These are phyloP conservation scores for Zancudomyces culisetae DNA, from an alignment of 371 early-diverging fungal species.

Conservation along the genomic window DNA sequence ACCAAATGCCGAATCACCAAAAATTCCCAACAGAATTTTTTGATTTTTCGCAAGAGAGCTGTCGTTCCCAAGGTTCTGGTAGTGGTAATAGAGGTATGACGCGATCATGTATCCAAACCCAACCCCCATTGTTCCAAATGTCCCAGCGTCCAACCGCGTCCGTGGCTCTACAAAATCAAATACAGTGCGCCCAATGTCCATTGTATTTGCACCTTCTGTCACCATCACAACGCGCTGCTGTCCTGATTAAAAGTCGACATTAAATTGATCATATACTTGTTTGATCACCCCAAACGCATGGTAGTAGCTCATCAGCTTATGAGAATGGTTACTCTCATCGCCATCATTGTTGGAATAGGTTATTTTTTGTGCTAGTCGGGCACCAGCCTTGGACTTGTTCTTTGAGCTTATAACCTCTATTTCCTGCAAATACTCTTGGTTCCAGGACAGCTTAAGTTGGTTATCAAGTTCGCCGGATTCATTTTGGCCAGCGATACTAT, in stretches of 20 bases:
- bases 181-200: slow-evolving; percentile 62
- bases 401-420: too few species aligned
- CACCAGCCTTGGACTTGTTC: too few species aligned
- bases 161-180: slow-evolving; percentile 45
- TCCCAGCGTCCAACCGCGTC: slow-evolving; percentile 52
- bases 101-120: slow-evolving; percentile 65
- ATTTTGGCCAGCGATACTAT: too few species aligned
- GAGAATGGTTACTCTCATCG: slow-evolving; percentile 38
- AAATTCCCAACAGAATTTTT: too few species aligned
- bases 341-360: slow-evolving; percentile 53
- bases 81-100: too few species aligned
- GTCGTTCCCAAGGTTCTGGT: too few species aligned
- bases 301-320: slow-evolving; percentile 42
- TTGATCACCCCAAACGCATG: slow-evolving; percentile 45
- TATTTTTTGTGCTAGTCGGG: slow-evolving; percentile 31
- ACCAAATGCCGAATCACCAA: slow-evolving; percentile 70
- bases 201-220: slow-evolving; percentile 66
- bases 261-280: too few species aligned
- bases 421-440: too few species aligned
- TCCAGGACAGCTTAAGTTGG: too few species aligned
- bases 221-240: slow-evolving; percentile 32
- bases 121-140: slow-evolving; percentile 67
- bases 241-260: too few species aligned
- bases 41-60: too few species aligned
- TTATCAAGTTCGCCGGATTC: too few species aligned